phyloP scores from a whole-genome alignment of 768 basidiomycete genomes.

The Dacryopinax primogenitus region DNA sequence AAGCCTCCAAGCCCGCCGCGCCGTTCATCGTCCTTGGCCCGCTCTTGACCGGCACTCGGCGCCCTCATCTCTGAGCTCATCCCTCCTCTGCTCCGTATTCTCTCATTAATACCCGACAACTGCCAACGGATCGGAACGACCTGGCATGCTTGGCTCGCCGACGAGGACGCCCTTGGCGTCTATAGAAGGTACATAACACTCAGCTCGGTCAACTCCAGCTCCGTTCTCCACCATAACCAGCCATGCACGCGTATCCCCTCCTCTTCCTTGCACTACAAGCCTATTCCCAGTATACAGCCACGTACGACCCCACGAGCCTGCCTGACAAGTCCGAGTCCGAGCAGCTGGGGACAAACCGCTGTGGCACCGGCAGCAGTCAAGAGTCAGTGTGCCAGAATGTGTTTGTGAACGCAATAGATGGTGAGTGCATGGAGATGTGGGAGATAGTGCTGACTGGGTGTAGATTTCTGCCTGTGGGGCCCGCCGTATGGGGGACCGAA shows the following conservation, averaged over 20 bases:
- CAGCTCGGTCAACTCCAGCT: too few relatives aligned
- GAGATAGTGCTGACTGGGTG: background rate
- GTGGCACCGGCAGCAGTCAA: constrained; percentile 23
- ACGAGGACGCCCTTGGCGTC: too few relatives aligned
- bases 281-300: background rate
- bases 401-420: constrained; percentile 8
- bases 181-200: too few relatives aligned
- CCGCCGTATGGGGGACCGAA: constrained; percentile 16
- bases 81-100: background rate
- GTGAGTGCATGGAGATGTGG: constrained; percentile 4
- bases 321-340: background rate
- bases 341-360: constrained; percentile 16
- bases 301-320: background rate
- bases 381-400: constrained; percentile 23
- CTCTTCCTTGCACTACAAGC: too few relatives aligned
- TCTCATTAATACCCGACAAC: too few relatives aligned
- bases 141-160: too few relatives aligned
- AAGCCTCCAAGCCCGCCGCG: background rate
- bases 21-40: background rate
- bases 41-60: too few relatives aligned
- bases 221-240: too few relatives aligned
- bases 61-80: background rate
- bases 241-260: too few relatives aligned
- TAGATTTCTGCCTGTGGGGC: constrained; percentile 22
- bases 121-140: too few relatives aligned